A percentile compares a stretch with the other conserved stretches of the same genome.
These are phyloP conservation scores for Dendrobium officinale DNA, from an alignment of 106 monocot genomes.

Conservation along the genomic window DNA sequence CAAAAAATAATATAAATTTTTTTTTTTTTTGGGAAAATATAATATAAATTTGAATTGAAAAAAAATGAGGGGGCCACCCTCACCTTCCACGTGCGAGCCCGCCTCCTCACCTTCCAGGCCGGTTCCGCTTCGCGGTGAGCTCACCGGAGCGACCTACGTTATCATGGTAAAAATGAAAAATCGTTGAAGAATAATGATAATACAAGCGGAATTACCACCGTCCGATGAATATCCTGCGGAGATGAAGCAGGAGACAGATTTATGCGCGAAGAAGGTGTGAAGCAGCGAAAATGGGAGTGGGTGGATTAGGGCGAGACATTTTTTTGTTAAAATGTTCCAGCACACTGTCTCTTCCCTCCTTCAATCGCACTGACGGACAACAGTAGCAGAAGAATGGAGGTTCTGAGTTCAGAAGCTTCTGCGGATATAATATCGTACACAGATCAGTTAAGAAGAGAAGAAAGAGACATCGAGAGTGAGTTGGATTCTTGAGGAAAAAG, in stretches of 20 bases:
- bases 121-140: conserved; percentile 5
- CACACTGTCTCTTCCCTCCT: not conserved
- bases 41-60: not conserved
- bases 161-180: not conserved
- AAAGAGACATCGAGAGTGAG: not conserved
- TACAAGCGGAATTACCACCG: not conserved
- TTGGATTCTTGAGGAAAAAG: not conserved
- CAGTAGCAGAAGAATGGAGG: not conserved
- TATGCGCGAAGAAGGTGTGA: not conserved
- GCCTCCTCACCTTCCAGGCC: conserved; percentile 1
- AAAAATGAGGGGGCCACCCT: not conserved
- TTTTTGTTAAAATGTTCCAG: not conserved
- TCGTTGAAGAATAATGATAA: not conserved
- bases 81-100: not conserved
- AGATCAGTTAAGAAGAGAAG: not conserved
- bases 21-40: no score
- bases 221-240: not conserved
- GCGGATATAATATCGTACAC: not conserved
- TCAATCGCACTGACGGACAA: not conserved
- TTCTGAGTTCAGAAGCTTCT: conserved; percentile 4
- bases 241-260: not conserved
- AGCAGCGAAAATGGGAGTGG: not conserved
- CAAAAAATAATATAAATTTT: not conserved
- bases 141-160: not conserved
- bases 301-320: not conserved